Conservation (phyloP, 2,329 filamentous ascomycete genomes). For the Alternaria incomplexa region DNA sequence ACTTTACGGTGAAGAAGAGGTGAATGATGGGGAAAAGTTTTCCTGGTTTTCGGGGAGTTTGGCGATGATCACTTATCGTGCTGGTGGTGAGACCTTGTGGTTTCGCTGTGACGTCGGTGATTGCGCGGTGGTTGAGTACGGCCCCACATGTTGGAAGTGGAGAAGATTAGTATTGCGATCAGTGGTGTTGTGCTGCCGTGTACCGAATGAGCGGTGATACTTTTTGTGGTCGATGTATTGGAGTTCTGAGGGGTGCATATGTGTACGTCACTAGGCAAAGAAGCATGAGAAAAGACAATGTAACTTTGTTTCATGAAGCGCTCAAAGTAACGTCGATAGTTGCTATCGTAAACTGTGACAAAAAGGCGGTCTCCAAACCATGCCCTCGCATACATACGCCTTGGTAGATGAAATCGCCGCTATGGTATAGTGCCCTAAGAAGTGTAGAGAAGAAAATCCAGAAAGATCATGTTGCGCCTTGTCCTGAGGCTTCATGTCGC, state of each 20-base stretch:
- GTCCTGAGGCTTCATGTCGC: not conserved
- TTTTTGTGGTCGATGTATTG: not conserved
- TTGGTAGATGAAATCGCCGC: not conserved
- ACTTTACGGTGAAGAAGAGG: not conserved
- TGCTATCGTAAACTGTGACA: not conserved
- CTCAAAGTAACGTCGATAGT: not conserved
- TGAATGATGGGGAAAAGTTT: not conserved
- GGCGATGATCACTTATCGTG: not conserved
- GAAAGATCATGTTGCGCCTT: not conserved
- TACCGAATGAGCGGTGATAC: not conserved
- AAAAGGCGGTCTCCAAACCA: not conserved
- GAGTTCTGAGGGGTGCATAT: not conserved
- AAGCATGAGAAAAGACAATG: not conserved
- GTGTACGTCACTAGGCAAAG: not conserved
- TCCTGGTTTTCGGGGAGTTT: not conserved
- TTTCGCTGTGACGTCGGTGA: conserved; percentile 2
- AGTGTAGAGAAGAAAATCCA: not conserved
- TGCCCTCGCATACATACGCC: not conserved
- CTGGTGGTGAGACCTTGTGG: not conserved
- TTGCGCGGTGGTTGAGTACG: not conserved
- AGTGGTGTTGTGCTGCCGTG: not conserved
- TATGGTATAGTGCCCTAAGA: not conserved
- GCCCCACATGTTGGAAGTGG: not conserved
- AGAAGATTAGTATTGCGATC: not conserved
- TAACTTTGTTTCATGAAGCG: not conserved